Evolutionary conservation across 2,329 filamentous ascomycete genomes (phyloP).

Genomic region (Rutstroemia sp.): DNA sequence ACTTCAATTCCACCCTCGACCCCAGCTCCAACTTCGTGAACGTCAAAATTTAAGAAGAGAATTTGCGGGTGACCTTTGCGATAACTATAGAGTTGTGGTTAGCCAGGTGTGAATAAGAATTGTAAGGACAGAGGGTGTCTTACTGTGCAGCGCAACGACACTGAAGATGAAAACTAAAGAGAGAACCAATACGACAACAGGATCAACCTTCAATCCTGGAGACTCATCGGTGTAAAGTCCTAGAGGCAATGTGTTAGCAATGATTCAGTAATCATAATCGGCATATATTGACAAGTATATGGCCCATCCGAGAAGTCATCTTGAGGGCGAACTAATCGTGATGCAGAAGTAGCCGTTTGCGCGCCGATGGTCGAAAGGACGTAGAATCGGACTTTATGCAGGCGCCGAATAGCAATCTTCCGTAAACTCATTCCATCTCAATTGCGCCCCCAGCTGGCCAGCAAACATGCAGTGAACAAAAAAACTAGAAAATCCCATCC

Average conservation of each 20-base stretch:
- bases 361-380: too few relatives aligned
- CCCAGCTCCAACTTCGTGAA: background rate
- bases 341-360: too few relatives aligned
- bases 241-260: constrained; percentile 30
- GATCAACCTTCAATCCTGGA: constrained; percentile 94
- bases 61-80: constrained; percentile 88
- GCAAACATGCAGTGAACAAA: background rate
- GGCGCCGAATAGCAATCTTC: too few relatives aligned
- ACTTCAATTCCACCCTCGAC: background rate
- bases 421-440: too few relatives aligned
- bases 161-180: constrained; percentile 98
- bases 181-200: constrained; percentile 91
- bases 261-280: background rate
- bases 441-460: background rate
- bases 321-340: background rate
- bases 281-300: background rate
- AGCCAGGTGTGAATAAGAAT: background rate
- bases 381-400: too few relatives aligned
- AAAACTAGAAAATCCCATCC: too few relatives aligned
- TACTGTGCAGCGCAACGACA: constrained; percentile 95
- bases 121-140: constrained; percentile 28
- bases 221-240: constrained; percentile 97
- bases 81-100: constrained; percentile 55
- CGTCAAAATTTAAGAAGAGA: constrained; percentile 40
- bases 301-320: background rate